Conservation (phyloP, 768 basidiomycete species). For the Gautieria morchelliformis region DNA sequence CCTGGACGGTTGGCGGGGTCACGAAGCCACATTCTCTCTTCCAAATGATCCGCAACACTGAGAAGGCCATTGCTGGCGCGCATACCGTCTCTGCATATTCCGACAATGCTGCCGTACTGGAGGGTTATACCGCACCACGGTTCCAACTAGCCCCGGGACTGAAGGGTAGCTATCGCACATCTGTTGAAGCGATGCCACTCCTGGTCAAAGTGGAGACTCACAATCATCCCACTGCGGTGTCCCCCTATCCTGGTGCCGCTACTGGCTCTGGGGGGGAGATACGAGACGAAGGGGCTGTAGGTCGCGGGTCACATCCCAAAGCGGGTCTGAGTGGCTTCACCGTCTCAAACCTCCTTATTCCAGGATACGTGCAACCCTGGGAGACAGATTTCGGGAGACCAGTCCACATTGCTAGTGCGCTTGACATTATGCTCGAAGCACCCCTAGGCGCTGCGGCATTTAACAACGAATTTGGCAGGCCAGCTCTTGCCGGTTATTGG, state of each 20-base stretch:
- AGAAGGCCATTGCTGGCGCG: slow-evolving; percentile 48
- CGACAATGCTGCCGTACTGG: slow-evolving; percentile 93
- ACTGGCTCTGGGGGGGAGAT: slow-evolving; percentile 99
- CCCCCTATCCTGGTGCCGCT: slow-evolving; percentile 96
- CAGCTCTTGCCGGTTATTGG: slow-evolving; percentile 88
- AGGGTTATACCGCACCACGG: slow-evolving; percentile 64
- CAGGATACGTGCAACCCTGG: slow-evolving; percentile 89
- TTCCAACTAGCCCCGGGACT: slow-evolving; percentile 45
- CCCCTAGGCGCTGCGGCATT: slow-evolving; percentile 93
- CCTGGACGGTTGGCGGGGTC: slow-evolving; percentile 81
- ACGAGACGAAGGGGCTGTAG: slow-evolving; percentile 94
- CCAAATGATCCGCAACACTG: slow-evolving; percentile 96
- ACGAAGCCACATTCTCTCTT: slow-evolving; percentile 69
- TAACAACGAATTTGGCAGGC: slow-evolving; percentile 97
- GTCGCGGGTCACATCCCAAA: slow-evolving; percentile 91
- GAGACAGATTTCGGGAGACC: slow-evolving; percentile 91
- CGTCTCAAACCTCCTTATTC: slow-evolving; percentile 87
- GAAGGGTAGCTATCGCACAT: slow-evolving; percentile 41
- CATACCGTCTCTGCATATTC: slow-evolving; percentile 96
- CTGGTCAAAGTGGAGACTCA: slow-evolving; percentile 98
- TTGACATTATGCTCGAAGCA: slow-evolving; percentile 96
- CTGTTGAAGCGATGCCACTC: slow-evolving; percentile 70
- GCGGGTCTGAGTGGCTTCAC: slow-evolving; percentile 91
- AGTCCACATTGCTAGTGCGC: slow-evolving; percentile 79
- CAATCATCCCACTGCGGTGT: slow-evolving; percentile 97